Evolutionary conservation across 208 protist genomes (phyloP), one percentile per base, ranked within the genome.

Genomic region (Jaenimonas drosophilae): DNA sequence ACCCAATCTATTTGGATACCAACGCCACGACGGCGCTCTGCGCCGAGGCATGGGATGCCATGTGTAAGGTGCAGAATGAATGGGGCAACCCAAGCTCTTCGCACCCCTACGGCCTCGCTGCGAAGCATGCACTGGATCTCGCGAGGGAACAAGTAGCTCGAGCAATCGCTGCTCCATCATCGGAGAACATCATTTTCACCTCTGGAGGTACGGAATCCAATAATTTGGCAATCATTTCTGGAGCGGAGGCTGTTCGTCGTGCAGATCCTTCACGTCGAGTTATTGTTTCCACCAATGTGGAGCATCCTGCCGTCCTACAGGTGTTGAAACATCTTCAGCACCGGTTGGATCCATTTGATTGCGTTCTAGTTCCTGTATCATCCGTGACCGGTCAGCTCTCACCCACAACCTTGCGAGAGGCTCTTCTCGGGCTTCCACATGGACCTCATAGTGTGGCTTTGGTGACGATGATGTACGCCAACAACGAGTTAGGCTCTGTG

Each of bases 381-480:
- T 12, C 54, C 12, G 28, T 45, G 3, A 74, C 43, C 2, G 80
- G 76, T 0, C 49, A 48, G n/a, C 49, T 80, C 4, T 48, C 65
- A 28, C 36, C 64, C 14, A 36, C 57, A 11, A 23, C 49, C 19
- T 75, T 77, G 57, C 45, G 65, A 26, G 9, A 54, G 33, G 47
- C 48, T 23, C 60, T 81, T 7, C 23, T 20, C 21, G n/a, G 19
- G n/a, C 23, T 80, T n/a, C 55, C 60, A 5, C 58, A 52, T 4
- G 77, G 79, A 0, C 72, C 72, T 9, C 29, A 46, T 33, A 68
- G 28, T 14, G 75, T 77, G 0, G 70, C 71, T 2, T 48, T 98
- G 4, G 83, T 98, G 11, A 91, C 76, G 1, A 52, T 98, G 16
- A 98, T 98, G 96, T 91, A 92, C 32, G 88, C 92, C 16, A 98